These are phyloP conservation scores for Lumnitzera littorea DNA, from an alignment of 345 rosid species.

Conservation along the genomic window DNA sequence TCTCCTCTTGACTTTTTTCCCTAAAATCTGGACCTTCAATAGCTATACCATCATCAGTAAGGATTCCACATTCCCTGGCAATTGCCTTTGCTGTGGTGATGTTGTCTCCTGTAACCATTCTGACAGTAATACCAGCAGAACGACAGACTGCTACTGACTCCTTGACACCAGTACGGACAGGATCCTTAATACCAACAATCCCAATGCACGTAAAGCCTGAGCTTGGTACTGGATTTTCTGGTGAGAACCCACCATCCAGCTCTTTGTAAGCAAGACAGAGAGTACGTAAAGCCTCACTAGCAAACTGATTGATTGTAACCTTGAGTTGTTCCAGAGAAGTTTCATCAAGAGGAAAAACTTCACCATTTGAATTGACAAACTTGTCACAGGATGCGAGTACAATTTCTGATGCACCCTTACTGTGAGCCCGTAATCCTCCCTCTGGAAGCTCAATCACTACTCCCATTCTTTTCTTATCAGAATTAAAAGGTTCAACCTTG, in stretches of 20 bases:
- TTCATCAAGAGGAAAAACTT: constrained; percentile 65
- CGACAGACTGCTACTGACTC: constrained; percentile 85
- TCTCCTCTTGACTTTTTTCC: constrained; percentile 68
- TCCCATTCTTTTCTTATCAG: constrained; percentile 90
- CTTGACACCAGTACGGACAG: constrained; percentile 91
- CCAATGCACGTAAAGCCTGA: constrained; percentile 72
- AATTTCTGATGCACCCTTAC: constrained; percentile 92
- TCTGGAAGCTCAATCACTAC: constrained; percentile 63
- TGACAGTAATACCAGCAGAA: constrained; percentile 80
- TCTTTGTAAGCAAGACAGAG: constrained; percentile 73
- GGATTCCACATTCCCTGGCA: constrained; percentile 91
- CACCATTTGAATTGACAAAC: constrained; percentile 59
- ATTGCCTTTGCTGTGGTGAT: constrained; percentile 91
- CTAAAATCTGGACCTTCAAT: constrained; percentile 88
- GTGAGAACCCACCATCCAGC: constrained; percentile 44
- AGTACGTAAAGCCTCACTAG: constrained; percentile 84
- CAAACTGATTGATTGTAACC: constrained; percentile 67
- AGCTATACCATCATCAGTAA: constrained; percentile 78
- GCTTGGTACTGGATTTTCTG: constrained; percentile 46
- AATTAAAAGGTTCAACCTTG: constrained; percentile 90
- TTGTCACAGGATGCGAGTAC: constrained; percentile 78
- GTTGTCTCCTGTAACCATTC: constrained; percentile 96
- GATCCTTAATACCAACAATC: constrained; percentile 90
- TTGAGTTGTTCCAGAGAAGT: constrained; percentile 46
- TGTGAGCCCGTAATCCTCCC: constrained; percentile 64